phyloP scores from a whole-genome alignment of 2,329 filamentous ascomycete genomes.

The Botryotinia globosa region DNA sequence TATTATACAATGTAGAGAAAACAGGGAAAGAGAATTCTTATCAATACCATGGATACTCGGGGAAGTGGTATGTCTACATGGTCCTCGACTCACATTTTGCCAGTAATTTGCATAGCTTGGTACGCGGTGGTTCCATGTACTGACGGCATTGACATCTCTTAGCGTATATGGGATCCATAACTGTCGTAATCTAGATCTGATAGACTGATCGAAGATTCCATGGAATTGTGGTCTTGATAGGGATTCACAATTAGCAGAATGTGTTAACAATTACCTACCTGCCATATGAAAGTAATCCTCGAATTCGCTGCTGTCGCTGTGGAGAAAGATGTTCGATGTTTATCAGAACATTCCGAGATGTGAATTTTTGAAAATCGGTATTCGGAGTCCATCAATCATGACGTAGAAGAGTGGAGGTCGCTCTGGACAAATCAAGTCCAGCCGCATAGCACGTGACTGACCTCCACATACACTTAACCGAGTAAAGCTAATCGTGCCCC shows the following conservation, averaged over 20 bases:
- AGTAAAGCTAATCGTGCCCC: not conserved
- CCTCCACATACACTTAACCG: not conserved
- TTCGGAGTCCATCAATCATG: not conserved
- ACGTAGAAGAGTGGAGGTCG: not conserved
- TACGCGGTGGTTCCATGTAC: not conserved
- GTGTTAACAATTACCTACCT: not conserved
- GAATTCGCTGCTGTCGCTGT: not conserved
- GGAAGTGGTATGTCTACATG: not conserved
- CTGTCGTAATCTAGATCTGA: not conserved
- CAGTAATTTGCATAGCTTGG: not conserved
- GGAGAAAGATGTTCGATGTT: not conserved
- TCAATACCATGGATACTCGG: not conserved
- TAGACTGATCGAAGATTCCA: not conserved
- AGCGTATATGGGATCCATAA: not conserved
- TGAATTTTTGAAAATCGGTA: not conserved
- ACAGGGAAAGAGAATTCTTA: not conserved
- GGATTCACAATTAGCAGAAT: too few relatives aligned
- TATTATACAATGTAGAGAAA: not conserved
- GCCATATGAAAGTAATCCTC: not conserved
- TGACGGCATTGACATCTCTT: not conserved
- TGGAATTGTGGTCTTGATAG: not conserved
- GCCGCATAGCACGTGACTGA: not conserved
- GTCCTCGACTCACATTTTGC: not conserved
- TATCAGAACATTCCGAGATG: not conserved
- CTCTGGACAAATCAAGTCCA: not conserved